Evolutionary conservation across 179 eudicot genomes (phyloP).

Genomic region (Spergularia azorica): DNA sequence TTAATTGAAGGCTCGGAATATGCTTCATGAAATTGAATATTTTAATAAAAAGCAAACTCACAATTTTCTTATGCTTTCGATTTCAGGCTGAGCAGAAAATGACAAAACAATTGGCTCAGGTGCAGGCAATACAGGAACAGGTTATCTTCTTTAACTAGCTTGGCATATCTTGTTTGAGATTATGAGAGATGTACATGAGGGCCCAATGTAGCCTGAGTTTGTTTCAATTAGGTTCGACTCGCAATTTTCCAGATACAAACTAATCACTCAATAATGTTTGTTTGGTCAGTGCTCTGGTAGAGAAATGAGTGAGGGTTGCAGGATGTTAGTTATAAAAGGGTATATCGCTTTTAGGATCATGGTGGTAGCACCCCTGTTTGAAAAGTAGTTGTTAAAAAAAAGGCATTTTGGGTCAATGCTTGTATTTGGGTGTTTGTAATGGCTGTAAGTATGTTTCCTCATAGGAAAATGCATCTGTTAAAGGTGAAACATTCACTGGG

Average conservation of each 20-base stretch:
- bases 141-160: conserved; percentile 35
- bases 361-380: neutral
- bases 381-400: neutral
- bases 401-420: neutral
- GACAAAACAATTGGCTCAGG: conserved; percentile 65
- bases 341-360: neutral
- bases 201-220: neutral
- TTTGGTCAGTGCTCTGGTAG: neutral
- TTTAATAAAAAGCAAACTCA: conserved; percentile 10
- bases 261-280: neutral
- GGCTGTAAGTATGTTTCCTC: neutral
- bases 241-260: neutral
- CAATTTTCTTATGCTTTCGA: conserved; percentile 10
- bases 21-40: conserved; percentile 1
- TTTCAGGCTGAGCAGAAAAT: conserved; percentile 79
- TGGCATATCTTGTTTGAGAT: conserved; percentile 1
- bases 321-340: neutral
- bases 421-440: neutral
- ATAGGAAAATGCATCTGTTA: neutral
- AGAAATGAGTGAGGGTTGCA: neutral
- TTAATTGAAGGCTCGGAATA: neutral
- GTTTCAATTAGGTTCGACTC: neutral
- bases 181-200: neutral
- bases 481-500: neutral
- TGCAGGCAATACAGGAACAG: conserved; percentile 87